Conservation (phyloP, 208 protist genomes). For the Trypanosoma grayi region DNA sequence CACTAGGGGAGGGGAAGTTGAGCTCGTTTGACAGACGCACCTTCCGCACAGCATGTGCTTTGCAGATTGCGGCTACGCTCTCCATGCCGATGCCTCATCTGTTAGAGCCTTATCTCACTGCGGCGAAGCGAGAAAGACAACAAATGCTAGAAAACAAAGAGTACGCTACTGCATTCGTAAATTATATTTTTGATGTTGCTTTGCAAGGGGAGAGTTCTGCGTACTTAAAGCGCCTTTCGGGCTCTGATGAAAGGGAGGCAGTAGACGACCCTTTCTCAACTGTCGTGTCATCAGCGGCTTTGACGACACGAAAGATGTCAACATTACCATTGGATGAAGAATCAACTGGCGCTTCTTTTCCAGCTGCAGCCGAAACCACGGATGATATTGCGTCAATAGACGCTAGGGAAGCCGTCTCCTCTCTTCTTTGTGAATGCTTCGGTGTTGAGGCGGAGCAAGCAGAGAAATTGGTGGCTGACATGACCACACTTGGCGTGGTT, state of each 20-base stretch:
- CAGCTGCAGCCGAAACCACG: background rate
- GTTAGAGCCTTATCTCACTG: conserved; percentile 6
- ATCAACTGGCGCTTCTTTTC: background rate
- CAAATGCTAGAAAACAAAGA: conserved; percentile 29
- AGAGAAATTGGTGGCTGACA: conserved; percentile 11
- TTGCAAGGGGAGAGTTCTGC: conserved; percentile 12
- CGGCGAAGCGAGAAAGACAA: conserved; percentile 20
- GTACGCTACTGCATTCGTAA: conserved; percentile 20
- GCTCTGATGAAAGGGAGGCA: background rate
- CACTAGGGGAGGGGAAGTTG: conserved; percentile 1
- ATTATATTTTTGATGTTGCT: conserved; percentile 32
- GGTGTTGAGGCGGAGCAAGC: conserved; percentile 17
- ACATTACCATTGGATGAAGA: background rate
- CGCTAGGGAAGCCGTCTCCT: background rate
- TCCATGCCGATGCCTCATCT: conserved; percentile 14
- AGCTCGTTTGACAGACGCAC: conserved; percentile 4
- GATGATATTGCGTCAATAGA: background rate
- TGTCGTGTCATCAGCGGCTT: background rate
- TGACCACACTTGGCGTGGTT: conserved; percentile 15
- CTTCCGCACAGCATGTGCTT: conserved; percentile 21
- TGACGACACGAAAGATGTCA: background rate
- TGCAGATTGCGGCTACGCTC: conserved; percentile 17
- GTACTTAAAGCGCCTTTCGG: conserved; percentile 1
- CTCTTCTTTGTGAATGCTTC: conserved; percentile 12
- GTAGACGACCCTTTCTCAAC: background rate